Evolutionary conservation across 148 eudicot species (phyloP).

Genomic region (Vaccinium darrowii): DNA sequence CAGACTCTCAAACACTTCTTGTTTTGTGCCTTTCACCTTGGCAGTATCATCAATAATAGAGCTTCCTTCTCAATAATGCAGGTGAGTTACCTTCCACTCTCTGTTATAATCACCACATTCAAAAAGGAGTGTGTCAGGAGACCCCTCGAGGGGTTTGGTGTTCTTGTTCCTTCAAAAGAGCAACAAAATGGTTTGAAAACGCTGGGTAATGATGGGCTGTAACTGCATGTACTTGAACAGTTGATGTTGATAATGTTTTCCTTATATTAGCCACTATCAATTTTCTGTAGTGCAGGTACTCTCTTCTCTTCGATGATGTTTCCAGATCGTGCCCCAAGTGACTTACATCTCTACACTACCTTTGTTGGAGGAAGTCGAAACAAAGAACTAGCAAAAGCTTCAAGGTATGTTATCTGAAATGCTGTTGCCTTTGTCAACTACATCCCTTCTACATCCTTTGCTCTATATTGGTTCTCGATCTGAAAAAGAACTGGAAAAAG

Average conservation of each 20-base stretch:
- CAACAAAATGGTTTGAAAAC: slow-evolving; percentile 80
- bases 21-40: slow-evolving; percentile 3
- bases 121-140: slow-evolving; percentile 68
- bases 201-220: slow-evolving; percentile 55
- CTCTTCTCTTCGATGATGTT: slow-evolving; percentile 97
- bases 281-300: slow-evolving; percentile 60
- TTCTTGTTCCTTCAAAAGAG: slow-evolving; percentile 90
- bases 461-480: not conserved
- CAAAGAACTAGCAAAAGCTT: slow-evolving; percentile 87
- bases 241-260: slow-evolving; percentile 12
- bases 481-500: slow-evolving; percentile 84
- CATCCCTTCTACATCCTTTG: not conserved
- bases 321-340: slow-evolving; percentile 90
- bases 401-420: slow-evolving; percentile 45
- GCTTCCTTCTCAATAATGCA: slow-evolving; percentile 34
- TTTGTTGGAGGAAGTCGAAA: slow-evolving; percentile 96
- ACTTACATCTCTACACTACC: slow-evolving; percentile 81
- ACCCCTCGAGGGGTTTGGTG: slow-evolving; percentile 98
- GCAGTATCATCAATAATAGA: not conserved
- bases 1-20: not conserved
- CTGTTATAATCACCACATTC: slow-evolving; percentile 84
- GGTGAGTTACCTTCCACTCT: slow-evolving; percentile 79
- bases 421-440: not conserved
- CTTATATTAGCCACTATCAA: not conserved
- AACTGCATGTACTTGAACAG: not conserved